These are phyloP conservation scores for Ganoderma boninense DNA, from an alignment of 1,284 basidiomycete species.

Conservation along the genomic window DNA sequence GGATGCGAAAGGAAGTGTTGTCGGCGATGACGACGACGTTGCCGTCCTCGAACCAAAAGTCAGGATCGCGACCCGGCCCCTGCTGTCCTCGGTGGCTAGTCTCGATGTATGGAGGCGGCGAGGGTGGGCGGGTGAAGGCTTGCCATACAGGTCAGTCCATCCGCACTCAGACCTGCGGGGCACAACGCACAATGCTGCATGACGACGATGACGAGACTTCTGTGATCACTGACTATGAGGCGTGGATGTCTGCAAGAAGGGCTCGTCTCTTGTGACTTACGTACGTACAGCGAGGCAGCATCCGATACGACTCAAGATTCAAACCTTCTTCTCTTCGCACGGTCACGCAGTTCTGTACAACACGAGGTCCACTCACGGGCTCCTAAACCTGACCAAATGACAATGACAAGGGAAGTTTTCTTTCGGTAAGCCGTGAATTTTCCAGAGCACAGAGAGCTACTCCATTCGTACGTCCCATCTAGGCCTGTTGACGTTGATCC, in stretches of 20 bases:
- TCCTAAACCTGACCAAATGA: too few relatives aligned
- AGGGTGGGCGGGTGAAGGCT: not conserved
- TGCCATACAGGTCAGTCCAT: not conserved
- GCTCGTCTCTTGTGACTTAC: too few relatives aligned
- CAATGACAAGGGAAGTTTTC: too few relatives aligned
- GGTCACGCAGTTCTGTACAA: not conserved
- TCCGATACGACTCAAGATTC: not conserved
- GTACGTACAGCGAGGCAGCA: not conserved
- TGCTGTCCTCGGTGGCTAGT: not conserved
- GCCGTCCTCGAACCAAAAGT: slow-evolving; percentile 16
- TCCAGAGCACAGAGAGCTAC: not conserved
- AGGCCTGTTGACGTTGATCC: too few relatives aligned
- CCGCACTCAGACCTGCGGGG: not conserved
- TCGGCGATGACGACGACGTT: slow-evolving; percentile 11
- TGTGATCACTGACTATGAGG: not conserved
- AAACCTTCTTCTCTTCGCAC: not conserved
- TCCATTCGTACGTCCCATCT: not conserved
- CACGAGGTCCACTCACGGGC: not conserved
- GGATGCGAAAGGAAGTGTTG: slow-evolving; percentile 3
- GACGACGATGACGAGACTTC: not conserved
- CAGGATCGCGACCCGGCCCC: not conserved
- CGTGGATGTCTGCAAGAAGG: too few relatives aligned
- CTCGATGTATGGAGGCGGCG: not conserved
- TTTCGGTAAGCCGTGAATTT: not conserved
- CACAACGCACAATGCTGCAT: not conserved